Percentiles rank a stretch among this genome's conserved stretches.
phyloP scores from a whole-genome alignment of 306 rosid genomes.

The barrel medic (Medicago truncatula) region MtrunA17r5.0-ANR NC_053049.1:16585001-16585500 shows the following conservation, averaged over 20 bases:
- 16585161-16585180: neutral
- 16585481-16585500: conserved; percentile 63
- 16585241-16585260: conserved; percentile 91
- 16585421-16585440: conserved; percentile 86
- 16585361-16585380: conserved; percentile 93
- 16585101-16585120: neutral
- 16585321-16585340: conserved; percentile 88
- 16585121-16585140: neutral
- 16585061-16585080: neutral
- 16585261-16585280: conserved; percentile 84
- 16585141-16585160: conserved; percentile 25
- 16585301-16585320: conserved; percentile 87
- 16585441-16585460: conserved; percentile 90
- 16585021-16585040: neutral
- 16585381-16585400: conserved; percentile 92
- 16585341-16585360: conserved; percentile 94
- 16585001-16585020: too few relatives aligned
- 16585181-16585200: conserved; percentile 28
- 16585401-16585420: conserved; percentile 87
- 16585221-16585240: conserved; percentile 59
- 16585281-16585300: conserved; percentile 96
- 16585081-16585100: neutral
- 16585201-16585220: neutral
- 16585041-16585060: neutral
- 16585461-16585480: conserved; percentile 70